These are phyloP conservation scores for Phaseolus lunatus DNA, from an alignment of 306 rosid genomes.

Conservation along the genomic window DNA sequence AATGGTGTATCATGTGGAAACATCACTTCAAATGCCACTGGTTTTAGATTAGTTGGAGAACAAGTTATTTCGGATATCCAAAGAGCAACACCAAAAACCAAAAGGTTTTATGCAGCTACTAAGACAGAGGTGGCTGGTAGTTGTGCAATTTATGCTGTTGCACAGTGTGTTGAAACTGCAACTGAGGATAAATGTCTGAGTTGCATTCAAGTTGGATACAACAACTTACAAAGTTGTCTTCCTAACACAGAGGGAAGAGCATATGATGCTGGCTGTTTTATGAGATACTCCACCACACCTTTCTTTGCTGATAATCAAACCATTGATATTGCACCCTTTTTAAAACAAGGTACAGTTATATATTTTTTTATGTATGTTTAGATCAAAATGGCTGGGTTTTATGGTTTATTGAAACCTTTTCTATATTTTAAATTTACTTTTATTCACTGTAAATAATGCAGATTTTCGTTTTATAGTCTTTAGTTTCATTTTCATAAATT, in stretches of 20 bases:
- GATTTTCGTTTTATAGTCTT: too few species aligned
- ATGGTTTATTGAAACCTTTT: not conserved
- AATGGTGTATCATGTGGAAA: conserved; percentile 38
- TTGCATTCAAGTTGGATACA: conserved; percentile 57
- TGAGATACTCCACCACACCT: conserved; percentile 43
- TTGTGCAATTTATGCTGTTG: conserved; percentile 59
- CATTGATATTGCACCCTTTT: conserved; percentile 43
- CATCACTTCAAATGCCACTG: not conserved
- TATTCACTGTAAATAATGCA: too few species aligned
- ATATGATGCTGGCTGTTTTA: conserved; percentile 69
- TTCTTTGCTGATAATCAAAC: conserved; percentile 5
- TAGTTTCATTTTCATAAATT: too few species aligned
- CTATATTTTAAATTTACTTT: not conserved
- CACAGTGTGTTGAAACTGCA: conserved; percentile 68
- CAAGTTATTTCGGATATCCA: conserved; percentile 36
- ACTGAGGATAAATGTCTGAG: conserved; percentile 36
- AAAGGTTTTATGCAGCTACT: conserved; percentile 43
- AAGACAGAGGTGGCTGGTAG: conserved; percentile 38
- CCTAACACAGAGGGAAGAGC: conserved; percentile 58
- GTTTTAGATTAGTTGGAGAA: not conserved
- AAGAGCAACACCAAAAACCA: conserved; percentile 45
- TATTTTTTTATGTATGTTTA: not conserved
- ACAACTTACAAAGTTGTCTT: conserved; percentile 53
- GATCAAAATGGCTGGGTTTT: not conserved
- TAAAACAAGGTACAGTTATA: conserved; percentile 38